Evolutionary conservation across 2,329 filamentous ascomycete species (phyloP).

Genomic region (Penicillium occitanis): DNA sequence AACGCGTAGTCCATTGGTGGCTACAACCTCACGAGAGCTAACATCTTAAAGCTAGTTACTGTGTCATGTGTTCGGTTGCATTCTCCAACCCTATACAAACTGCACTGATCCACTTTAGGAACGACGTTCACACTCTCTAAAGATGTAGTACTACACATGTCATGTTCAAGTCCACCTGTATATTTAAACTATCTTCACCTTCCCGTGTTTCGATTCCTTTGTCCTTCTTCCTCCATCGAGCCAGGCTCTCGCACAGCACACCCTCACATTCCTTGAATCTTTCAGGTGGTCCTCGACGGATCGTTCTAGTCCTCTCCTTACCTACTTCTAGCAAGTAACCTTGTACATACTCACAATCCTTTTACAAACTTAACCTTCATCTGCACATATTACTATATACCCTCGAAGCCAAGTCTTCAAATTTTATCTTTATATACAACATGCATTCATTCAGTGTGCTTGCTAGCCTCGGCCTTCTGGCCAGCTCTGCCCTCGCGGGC

Average conservation of each 20-base stretch:
- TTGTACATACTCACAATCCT: conserved; percentile 12
- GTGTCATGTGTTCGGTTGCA: conserved; percentile 17
- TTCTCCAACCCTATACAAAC: not conserved
- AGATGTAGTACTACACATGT: not conserved
- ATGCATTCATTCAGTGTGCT: conserved; percentile 17
- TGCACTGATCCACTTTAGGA: conserved; percentile 4
- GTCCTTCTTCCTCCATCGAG: not conserved
- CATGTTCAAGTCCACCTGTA: not conserved
- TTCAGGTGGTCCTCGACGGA: conserved; percentile 17
- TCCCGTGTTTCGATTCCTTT: not conserved
- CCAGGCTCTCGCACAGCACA: conserved; percentile 11
- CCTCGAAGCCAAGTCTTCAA: not conserved
- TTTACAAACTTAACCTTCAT: conserved; percentile 7
- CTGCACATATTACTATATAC: conserved; percentile 13
- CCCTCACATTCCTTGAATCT: conserved; percentile 14
- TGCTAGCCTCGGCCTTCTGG: conserved; percentile 12
- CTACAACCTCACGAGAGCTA: conserved; percentile 14
- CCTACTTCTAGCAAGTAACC: not conserved
- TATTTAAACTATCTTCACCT: not conserved
- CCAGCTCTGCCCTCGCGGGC: conserved; percentile 8
- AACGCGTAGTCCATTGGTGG: not conserved
- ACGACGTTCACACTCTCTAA: not conserved
- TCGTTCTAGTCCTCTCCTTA: conserved; percentile 14
- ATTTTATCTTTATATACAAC: not conserved
- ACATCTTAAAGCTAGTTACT: not conserved